Evolutionary conservation across 2,329 filamentous ascomycete species (phyloP).

Genomic region (Ascochyta koolunga): DNA sequence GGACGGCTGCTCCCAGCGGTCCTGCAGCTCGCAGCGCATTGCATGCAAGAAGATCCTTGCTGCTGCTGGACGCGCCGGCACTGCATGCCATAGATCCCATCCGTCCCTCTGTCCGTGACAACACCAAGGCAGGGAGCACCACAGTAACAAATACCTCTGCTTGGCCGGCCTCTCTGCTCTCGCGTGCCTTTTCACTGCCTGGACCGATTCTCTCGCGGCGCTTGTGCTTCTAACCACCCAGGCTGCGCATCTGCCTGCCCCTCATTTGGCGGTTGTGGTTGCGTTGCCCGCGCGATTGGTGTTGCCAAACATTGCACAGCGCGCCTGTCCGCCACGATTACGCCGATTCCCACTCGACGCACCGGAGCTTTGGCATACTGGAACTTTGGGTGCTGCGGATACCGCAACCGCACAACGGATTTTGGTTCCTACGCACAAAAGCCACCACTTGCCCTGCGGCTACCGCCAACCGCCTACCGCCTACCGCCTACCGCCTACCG

Average conservation of each 20-base stretch:
- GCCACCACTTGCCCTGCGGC: neutral
- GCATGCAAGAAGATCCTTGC: conserved; percentile 17
- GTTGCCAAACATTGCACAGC: conserved; percentile 23
- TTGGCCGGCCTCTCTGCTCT: neutral
- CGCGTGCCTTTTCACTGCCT: neutral
- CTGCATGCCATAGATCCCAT: neutral
- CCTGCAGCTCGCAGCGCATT: neutral
- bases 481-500: too few relatives aligned
- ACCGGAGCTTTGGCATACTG: neutral
- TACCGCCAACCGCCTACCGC: neutral
- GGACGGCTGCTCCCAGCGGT: neutral
- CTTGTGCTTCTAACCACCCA: neutral
- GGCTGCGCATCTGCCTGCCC: conserved; percentile 11
- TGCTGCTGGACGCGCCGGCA: conserved; percentile 26
- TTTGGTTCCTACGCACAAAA: neutral
- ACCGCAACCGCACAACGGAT: neutral
- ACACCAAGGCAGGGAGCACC: conserved; percentile 18
- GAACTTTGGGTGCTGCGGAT: neutral
- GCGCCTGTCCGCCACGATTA: neutral
- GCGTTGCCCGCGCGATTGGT: conserved; percentile 25
- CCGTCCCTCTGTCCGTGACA: conserved; percentile 25
- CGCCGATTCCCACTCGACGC: neutral
- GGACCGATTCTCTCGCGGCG: neutral
- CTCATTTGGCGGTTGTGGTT: conserved; percentile 3
- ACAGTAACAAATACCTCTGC: conserved; percentile 17